Evolutionary conservation across 139 green algal species (phyloP), one percentile per base, ranked within the genome.

Genomic region (Edaphochlamys debaryana): DNA sequence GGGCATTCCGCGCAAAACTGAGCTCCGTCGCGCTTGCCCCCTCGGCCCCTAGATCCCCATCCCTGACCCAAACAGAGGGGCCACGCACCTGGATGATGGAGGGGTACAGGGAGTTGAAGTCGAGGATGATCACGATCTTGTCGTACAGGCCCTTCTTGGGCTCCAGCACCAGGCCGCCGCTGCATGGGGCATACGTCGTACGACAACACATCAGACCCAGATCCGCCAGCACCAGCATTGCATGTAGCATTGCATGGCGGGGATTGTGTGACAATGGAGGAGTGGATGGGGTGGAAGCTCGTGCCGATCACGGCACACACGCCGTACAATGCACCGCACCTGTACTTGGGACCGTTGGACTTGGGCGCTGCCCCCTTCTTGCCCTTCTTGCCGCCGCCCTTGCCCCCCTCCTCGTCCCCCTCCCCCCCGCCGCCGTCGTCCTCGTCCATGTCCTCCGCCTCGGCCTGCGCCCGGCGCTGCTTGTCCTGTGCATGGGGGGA

Each of bases 21-120:
- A n/a, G n/a, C n/a, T n/a, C n/a, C n/a, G n/a, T n/a, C n/a, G n/a
- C n/a, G n/a, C n/a, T n/a, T n/a, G n/a, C n/a, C n/a, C n/a, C n/a
- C n/a, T n/a, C n/a, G n/a, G n/a, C n/a, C n/a, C n/a, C n/a, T n/a
- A n/a, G n/a, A n/a, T n/a, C n/a, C n/a, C n/a, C n/a, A n/a, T n/a
- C n/a, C n/a, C n/a, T n/a, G n/a, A n/a, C n/a, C n/a, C n/a, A n/a
- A n/a, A n/a, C n/a, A n/a, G n/a, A n/a, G n/a, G n/a, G n/a, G 5
- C 67, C 56, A 25, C 69, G 13, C 38, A 92, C 90, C 89, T 98
- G 97, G 86, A 99, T 99, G 93, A 99, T 99, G 68, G 95, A 98
- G 30, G 97, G 97, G 94, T 99, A 99, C 80, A 99, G 91, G 6
- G 89, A 96, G 92, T 99, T 99, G 95, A 99, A 99, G 89, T 99